Conservation (phyloP, 2,329 filamentous ascomycete genomes). For the Apiospora arundinis region DNA sequence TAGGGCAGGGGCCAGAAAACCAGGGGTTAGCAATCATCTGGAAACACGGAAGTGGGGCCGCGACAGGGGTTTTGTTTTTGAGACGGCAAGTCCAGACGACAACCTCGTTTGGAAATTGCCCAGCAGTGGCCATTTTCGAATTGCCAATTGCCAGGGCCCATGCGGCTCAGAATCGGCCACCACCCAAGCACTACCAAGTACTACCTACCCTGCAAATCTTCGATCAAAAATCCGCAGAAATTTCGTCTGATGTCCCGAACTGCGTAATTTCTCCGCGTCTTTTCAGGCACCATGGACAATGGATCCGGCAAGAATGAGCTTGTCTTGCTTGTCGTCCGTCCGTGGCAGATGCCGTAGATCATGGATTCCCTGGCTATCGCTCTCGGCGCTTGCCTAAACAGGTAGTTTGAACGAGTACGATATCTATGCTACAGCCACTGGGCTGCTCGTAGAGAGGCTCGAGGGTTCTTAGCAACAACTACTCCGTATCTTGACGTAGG, state of each 20-base stretch:
- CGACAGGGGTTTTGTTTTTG: not conserved
- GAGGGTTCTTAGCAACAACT: not conserved
- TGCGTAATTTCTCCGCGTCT: not conserved
- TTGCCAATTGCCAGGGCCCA: no score
- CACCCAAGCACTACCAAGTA: not conserved
- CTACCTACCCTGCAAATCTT: not conserved
- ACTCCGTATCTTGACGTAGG: no score
- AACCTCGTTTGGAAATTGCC: slow-evolving; percentile 8
- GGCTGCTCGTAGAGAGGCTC: no score
- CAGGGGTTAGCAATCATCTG: slow-evolving; percentile 8
- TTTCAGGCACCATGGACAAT: not conserved
- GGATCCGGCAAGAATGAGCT: not conserved
- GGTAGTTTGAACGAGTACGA: not conserved
- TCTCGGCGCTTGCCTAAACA: not conserved
- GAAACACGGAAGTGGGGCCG: slow-evolving; percentile 6
- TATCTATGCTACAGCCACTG: not conserved
- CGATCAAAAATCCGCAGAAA: not conserved
- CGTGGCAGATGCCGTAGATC: slow-evolving; percentile 11
- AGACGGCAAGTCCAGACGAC: slow-evolving; percentile 8
- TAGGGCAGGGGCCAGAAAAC: not conserved
- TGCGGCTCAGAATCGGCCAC: not conserved
- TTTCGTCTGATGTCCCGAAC: not conserved
- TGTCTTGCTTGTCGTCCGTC: not conserved
- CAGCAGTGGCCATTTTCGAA: not conserved
- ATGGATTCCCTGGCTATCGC: not conserved